Evolutionary conservation across 805 yeast species (phyloP).

Genomic region (Kuraishia molischiana): DNA sequence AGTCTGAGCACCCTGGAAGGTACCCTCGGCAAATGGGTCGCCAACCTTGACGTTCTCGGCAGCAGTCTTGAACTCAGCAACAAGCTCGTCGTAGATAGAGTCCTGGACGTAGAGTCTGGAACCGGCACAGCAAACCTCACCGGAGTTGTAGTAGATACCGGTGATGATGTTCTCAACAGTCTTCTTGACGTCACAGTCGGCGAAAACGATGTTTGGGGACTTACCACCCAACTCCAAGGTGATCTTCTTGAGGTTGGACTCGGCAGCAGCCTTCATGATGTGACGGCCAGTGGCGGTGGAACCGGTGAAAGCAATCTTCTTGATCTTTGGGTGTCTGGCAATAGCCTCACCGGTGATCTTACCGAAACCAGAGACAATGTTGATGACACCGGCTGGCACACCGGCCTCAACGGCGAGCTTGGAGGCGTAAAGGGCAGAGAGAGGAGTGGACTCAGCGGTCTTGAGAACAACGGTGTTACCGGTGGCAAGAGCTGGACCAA

Average conservation of each 20-base stretch:
- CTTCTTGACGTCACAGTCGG: conserved; percentile 71
- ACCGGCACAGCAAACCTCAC: conserved; percentile 95
- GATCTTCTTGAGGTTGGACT: conserved; percentile 75
- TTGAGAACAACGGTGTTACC: conserved; percentile 57
- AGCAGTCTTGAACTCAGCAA: conserved; percentile 45
- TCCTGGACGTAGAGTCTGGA: conserved; percentile 88
- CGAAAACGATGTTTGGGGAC: conserved; percentile 83
- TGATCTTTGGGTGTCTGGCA: conserved; percentile 45
- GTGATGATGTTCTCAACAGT: conserved; percentile 67
- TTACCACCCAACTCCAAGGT: conserved; percentile 96
- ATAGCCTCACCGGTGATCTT: conserved; percentile 49
- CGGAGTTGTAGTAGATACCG: conserved; percentile 90
- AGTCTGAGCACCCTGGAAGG: conserved; percentile 90
- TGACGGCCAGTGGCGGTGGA: conserved; percentile 66
- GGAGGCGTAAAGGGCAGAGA: conserved; percentile 51
- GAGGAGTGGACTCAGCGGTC: conserved; percentile 59
- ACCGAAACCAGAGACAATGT: conserved; percentile 56
- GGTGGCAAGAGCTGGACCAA: conserved; percentile 60
- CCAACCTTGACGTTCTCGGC: conserved; percentile 59
- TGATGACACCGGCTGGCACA: conserved; percentile 55
- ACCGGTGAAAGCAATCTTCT: conserved; percentile 62
- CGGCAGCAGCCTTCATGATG: conserved; percentile 75
- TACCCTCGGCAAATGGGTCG: conserved; percentile 69
- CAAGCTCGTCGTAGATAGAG: conserved; percentile 67
- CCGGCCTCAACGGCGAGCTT: conserved; percentile 47